Percentiles rank a stretch among this genome's conserved stretches.
phyloP scores from a whole-genome alignment of 2,329 filamentous ascomycete species.

The Colletotrichum zoysiae region DNA sequence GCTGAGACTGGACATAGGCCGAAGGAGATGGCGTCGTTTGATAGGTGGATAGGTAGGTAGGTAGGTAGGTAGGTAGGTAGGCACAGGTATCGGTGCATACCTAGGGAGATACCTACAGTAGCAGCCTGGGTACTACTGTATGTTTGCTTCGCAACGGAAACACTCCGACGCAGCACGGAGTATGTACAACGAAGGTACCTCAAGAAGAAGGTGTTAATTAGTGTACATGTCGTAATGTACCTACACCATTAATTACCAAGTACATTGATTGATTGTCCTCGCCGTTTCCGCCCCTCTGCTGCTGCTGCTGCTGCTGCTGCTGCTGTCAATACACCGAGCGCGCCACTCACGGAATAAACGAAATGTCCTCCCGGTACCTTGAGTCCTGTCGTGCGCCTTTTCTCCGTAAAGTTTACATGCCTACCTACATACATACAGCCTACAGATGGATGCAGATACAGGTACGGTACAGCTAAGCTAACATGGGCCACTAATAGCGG shows the following conservation, averaged over 20 bases:
- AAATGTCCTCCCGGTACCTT: conserved; percentile 4
- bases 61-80: not conserved
- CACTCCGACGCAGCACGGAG: not conserved
- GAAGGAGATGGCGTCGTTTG: conserved; percentile 14
- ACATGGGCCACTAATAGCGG: not conserved
- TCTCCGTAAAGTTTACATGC: not conserved
- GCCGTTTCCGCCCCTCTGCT: not conserved
- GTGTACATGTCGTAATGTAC: not conserved
- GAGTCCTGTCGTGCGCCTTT: not conserved
- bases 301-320: not conserved
- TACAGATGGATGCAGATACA: not conserved
- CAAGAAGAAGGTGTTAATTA: not conserved
- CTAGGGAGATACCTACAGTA: too few species aligned
- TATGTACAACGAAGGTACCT: not conserved
- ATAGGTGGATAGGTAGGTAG: not conserved
- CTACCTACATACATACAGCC: not conserved
- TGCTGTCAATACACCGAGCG: not conserved
- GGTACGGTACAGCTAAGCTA: not conserved
- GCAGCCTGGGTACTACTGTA: not conserved
- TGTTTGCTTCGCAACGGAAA: not conserved
- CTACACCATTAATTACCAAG: too few species aligned
- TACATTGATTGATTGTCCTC: not conserved
- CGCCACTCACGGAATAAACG: not conserved
- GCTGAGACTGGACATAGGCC: conserved; percentile 50
- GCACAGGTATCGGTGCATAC: too few species aligned